Base-by-base conservation (phyloP, 108 stramenopile genomes). In the Nitzschia inconspicua region DNA sequence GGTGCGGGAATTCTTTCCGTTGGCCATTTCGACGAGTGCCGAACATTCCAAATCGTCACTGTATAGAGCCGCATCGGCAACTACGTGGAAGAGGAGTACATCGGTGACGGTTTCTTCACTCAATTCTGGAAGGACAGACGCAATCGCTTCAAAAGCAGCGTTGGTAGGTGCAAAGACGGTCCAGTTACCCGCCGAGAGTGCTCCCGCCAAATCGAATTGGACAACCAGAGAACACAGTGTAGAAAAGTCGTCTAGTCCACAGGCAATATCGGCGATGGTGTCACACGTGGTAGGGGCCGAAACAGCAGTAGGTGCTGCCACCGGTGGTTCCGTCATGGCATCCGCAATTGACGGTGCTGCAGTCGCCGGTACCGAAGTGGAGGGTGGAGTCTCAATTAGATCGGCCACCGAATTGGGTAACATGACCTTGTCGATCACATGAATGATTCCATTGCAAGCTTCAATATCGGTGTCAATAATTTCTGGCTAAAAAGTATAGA, bases 91-190 rank as follows among this genome's bases (percentile, higher is more conserved):
- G 14, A 49, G 23, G 0, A 49, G 20, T 9, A 49, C 8, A 10
- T 13, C 6, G 8, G 8, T 49, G n/a, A 49, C 26, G 1, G 26
- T 24, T 10, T 49, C 48, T 8, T 49, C 29, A 24, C 22, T 24
- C 20, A 18, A 49, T 24, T 49, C 1, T 5, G 8, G 26, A 28
- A 49, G 8, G 22, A 34, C 31, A 24, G 8, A 4, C 8, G 18
- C 7, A 28, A 49, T 18, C 9, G 26, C 7, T 7, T 49, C 23
- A 49, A 49, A 49, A n/a, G 24, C 16, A 25, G 26, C 23, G 25
- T 49, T 25, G n/a, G 9, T 24, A 8, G 48, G 48, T 24, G 48
- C 48, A 49, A 49, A 49, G 6, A 49, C 7, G 2, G 48, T 49
- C 48, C 20, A 30, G 4, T 24, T 28, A 28, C 48, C 48, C 22